A percentile compares a stretch with the other conserved stretches of the same genome.
phyloP scores from a whole-genome alignment of 768 basidiomycete genomes.

The Rhizopogon rudus region DNA sequence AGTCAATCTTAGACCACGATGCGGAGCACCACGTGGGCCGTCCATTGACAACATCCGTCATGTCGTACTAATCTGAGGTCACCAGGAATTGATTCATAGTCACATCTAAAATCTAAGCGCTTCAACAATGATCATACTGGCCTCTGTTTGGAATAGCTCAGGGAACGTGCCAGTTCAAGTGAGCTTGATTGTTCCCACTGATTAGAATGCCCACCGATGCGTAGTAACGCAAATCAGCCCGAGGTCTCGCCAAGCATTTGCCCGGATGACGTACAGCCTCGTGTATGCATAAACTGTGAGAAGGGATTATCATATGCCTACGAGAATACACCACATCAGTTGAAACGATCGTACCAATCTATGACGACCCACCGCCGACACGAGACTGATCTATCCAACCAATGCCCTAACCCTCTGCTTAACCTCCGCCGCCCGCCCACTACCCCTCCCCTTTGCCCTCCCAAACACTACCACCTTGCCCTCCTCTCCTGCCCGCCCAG shows the following conservation, averaged over 20 bases:
- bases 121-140: no score
- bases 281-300: neutral
- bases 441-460: constrained; percentile 61
- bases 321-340: neutral
- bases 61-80: no score
- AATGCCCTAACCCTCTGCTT: constrained; percentile 45
- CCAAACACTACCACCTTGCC: constrained; percentile 78
- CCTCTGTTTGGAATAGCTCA: no score
- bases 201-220: neutral
- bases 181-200: no score
- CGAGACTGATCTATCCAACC: constrained; percentile 11
- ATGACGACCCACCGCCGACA: neutral
- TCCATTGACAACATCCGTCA: no score
- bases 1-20: no score
- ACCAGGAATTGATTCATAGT: no score
- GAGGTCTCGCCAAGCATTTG: neutral
- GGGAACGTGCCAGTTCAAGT: no score
- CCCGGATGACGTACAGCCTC: neutral
- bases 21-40: no score
- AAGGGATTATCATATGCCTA: neutral
- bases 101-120: no score
- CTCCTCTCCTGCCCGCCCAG: constrained; percentile 65
- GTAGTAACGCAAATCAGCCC: neutral
- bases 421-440: constrained; percentile 45
- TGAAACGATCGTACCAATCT: neutral